phyloP scores from a whole-genome alignment of 768 basidiomycete genomes.

The Collybiopsis confluens region DNA sequence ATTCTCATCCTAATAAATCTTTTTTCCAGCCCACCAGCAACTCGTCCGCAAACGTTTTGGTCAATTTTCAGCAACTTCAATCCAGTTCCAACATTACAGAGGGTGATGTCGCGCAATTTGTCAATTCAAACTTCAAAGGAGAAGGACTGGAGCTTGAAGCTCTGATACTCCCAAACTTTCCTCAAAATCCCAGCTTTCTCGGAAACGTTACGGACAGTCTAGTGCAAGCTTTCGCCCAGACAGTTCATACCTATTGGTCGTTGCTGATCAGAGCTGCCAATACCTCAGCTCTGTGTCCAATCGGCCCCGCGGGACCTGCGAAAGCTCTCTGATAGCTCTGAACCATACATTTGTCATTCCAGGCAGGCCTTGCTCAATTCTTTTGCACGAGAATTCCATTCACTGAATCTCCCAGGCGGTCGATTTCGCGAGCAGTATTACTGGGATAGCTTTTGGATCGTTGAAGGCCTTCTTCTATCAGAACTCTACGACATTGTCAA shows the following conservation, averaged over 20 bases:
- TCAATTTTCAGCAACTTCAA: slow-evolving; percentile 65
- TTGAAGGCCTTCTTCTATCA: slow-evolving; percentile 81
- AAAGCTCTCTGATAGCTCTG: slow-evolving; percentile 82
- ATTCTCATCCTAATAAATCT: not conserved
- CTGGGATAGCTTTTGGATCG: slow-evolving; percentile 77
- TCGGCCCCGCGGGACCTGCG: slow-evolving; percentile 48
- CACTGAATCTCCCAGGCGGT: slow-evolving; percentile 30
- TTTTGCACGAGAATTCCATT: too few species aligned
- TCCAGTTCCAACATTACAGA: slow-evolving; percentile 33
- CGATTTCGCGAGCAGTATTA: slow-evolving; percentile 85
- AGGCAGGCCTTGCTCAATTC: slow-evolving; percentile 40
- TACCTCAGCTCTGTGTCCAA: slow-evolving; percentile 53
- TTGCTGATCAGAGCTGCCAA: slow-evolving; percentile 78
- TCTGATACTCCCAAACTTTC: slow-evolving; percentile 58
- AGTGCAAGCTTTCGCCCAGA: slow-evolving; percentile 65
- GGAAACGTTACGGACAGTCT: slow-evolving; percentile 66
- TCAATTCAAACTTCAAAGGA: slow-evolving; percentile 72
- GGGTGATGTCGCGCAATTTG: slow-evolving; percentile 61
- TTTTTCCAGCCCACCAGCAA: slow-evolving; percentile 65
- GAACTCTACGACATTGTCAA: slow-evolving; percentile 71
- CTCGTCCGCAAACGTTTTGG: slow-evolving; percentile 57
- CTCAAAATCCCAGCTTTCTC: slow-evolving; percentile 59
- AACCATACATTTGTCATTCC: slow-evolving; percentile 92
- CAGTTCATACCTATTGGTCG: slow-evolving; percentile 85
- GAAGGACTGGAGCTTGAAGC: slow-evolving; percentile 83